These are phyloP conservation scores for Penicillium paradoxum DNA, from an alignment of 495 filamentous ascomycete species.

Conservation along the genomic window DNA sequence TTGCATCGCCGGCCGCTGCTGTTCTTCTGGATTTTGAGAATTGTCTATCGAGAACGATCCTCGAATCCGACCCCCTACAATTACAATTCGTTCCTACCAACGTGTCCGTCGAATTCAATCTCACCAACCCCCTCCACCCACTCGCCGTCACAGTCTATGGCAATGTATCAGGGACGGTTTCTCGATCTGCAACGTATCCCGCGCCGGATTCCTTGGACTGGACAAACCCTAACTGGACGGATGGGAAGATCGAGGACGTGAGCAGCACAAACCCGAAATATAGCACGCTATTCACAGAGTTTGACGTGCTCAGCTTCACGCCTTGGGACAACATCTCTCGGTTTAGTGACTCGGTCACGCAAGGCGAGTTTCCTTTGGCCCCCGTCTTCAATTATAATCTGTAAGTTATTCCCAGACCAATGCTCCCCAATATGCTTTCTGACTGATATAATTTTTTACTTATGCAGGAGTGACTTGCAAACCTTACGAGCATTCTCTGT, in stretches of 20 bases:
- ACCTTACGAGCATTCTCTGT: conserved; percentile 67
- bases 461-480: conserved; percentile 44
- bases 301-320: conserved; percentile 69
- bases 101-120: conserved; percentile 69
- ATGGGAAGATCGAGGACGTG: conserved; percentile 72
- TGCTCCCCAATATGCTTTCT: not conserved
- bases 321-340: conserved; percentile 48
- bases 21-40: conserved; percentile 75
- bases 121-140: conserved; percentile 53
- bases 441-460: not conserved
- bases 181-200: conserved; percentile 45
- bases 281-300: conserved; percentile 63
- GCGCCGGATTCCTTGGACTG: conserved; percentile 45
- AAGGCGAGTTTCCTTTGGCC: conserved; percentile 67
- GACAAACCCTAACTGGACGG: conserved; percentile 50
- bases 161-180: conserved; percentile 70
- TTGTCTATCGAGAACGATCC: conserved; percentile 62
- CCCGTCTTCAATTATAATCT: conserved; percentile 61
- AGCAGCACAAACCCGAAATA: conserved; percentile 49
- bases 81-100: conserved; percentile 80
- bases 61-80: conserved; percentile 44
- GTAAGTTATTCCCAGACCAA: conserved; percentile 37
- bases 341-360: conserved; percentile 61
- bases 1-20: conserved; percentile 36
- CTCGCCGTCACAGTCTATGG: conserved; percentile 82